Percentiles rank a stretch among this genome's conserved stretches.
These are phyloP conservation scores for Eucalyptus shirleyi DNA, from an alignment of 345 rosid species.

Conservation along the genomic window DNA sequence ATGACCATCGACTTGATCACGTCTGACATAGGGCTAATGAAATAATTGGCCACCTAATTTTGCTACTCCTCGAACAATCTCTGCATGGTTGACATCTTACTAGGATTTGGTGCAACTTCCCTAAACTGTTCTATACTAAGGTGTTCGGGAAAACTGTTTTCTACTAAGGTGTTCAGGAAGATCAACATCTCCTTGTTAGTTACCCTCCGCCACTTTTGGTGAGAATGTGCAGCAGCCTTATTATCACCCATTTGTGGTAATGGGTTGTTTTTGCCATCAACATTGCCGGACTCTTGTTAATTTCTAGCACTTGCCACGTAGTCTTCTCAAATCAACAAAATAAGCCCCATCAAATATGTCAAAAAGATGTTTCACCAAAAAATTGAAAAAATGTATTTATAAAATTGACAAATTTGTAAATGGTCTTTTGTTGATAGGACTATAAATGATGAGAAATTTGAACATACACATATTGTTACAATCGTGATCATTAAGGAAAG, in stretches of 20 bases:
- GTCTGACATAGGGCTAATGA: neutral
- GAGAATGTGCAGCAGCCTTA: neutral
- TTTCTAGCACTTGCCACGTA: neutral
- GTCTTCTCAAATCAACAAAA: too few species aligned
- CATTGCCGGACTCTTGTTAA: neutral
- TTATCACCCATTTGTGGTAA: neutral
- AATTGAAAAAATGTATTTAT: too few species aligned
- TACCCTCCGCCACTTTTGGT: neutral
- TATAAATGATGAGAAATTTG: too few species aligned
- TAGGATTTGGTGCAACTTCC: neutral
- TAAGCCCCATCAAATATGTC: too few species aligned
- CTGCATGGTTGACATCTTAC: neutral
- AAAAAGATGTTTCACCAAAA: too few species aligned
- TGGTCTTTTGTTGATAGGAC: too few species aligned
- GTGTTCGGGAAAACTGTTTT: neutral
- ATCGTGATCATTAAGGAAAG: too few species aligned
- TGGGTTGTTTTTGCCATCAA: neutral
- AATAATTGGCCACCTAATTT: neutral
- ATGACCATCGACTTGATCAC: neutral
- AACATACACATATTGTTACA: too few species aligned
- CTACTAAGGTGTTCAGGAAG: neutral
- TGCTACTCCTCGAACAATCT: neutral
- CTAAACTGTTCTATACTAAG: too few species aligned
- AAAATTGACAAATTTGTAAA: too few species aligned
- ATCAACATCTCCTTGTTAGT: neutral